These are phyloP conservation scores for Cryptococcus sp. DNA, from an alignment of 1,284 basidiomycete species.

Conservation along the genomic window DNA sequence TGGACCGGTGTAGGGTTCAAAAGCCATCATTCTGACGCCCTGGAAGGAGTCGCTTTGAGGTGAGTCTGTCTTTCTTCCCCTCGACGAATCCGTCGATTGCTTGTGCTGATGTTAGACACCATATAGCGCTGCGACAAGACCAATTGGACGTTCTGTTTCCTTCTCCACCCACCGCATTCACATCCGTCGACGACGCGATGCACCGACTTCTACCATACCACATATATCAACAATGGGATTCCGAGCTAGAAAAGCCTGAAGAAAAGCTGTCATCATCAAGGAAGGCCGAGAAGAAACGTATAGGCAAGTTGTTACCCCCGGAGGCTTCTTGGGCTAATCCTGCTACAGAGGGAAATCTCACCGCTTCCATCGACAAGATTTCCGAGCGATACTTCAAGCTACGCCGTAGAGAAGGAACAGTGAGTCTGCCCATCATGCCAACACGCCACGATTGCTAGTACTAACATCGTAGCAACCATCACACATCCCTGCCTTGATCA, in stretches of 20 bases:
- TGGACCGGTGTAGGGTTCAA: not conserved
- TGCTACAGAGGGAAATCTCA: no score
- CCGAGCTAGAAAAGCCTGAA: constrained; percentile 23
- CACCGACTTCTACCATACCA: constrained; percentile 40
- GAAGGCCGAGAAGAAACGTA: constrained; percentile 7
- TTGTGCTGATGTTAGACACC: constrained; percentile 16
- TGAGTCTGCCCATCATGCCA: constrained; percentile 11
- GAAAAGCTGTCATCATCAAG: constrained; percentile 4
- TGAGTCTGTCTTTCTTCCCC: not conserved
- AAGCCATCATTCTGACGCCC: not conserved
- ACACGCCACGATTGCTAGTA: not conserved
- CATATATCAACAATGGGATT: constrained; percentile 40
- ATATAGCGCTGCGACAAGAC: constrained; percentile 32
- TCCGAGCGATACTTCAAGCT: constrained; percentile 25
- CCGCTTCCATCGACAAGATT: constrained; percentile 15
- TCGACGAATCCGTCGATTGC: not conserved
- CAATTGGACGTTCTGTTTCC: constrained; percentile 32
- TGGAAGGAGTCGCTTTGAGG: not conserved
- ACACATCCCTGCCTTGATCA: constrained; percentile 29
- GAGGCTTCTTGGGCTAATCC: not conserved
- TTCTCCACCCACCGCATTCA: constrained; percentile 21
- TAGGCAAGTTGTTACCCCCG: not conserved
- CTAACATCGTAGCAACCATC: constrained; percentile 21
- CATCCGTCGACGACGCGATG: constrained; percentile 31
- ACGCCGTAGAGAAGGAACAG: constrained; percentile 27